Percentiles rank a stretch among this genome's conserved stretches.
Conservation (phyloP, 441 rosid species). For the Populus tomentosa region DNA sequence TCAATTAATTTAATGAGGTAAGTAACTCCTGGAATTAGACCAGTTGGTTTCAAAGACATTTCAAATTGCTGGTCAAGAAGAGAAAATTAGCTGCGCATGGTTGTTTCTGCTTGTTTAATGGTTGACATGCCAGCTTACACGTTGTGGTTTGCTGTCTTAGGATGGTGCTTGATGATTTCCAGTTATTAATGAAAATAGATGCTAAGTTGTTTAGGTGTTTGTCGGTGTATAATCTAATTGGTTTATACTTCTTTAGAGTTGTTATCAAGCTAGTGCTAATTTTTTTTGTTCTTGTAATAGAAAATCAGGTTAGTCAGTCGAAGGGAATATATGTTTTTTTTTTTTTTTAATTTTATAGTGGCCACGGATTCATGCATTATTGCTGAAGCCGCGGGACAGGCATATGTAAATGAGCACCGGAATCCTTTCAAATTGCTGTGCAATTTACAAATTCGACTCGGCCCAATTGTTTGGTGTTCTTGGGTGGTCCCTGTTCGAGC, state of each 20-base stretch:
- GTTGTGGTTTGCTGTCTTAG: constrained; percentile 1
- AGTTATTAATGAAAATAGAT: constrained; percentile 16
- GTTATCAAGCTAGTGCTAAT: too few species aligned
- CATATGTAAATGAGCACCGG: constrained; percentile 12
- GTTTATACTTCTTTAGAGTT: constrained; percentile 6
- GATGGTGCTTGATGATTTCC: constrained; percentile 13
- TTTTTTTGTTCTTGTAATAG: constrained; percentile 9
- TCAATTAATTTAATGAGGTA: constrained; percentile 6
- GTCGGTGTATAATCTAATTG: constrained; percentile 24
- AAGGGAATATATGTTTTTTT: constrained; percentile 1
- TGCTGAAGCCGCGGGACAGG: constrained; percentile 6
- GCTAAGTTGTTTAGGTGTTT: constrained; percentile 8
- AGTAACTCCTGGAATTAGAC: neutral
- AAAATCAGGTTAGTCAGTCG: constrained; percentile 17
- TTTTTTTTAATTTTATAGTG: neutral
- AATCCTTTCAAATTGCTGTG: neutral
- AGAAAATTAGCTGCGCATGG: constrained; percentile 17
- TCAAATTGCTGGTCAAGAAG: constrained; percentile 7
- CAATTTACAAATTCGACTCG: neutral
- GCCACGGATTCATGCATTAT: neutral
- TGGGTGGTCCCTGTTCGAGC: too few species aligned
- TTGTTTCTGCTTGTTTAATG: constrained; percentile 29
- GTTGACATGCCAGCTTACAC: constrained; percentile 7
- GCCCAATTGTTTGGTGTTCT: too few species aligned
- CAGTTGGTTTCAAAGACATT: constrained; percentile 7